Base-by-base conservation (phyloP, 306 rosid species). In the Castanea crenata region DNA sequence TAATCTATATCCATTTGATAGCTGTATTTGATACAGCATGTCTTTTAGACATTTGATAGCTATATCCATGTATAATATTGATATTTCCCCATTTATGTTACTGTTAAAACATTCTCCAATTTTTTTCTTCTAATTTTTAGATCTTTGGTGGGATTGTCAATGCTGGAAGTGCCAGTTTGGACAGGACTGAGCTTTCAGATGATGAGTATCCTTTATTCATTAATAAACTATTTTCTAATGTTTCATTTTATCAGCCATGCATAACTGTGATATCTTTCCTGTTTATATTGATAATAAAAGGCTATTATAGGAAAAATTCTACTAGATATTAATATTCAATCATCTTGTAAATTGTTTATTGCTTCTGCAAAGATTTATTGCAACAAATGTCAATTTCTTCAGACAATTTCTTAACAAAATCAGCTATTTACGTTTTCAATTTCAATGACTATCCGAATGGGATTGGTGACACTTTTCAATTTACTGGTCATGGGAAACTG, bases 401-500 rank as follows among this genome's bases (percentile, higher is more conserved):
- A 49, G 51, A 82, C 68, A 63, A 27, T 71, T 90, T 85, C 98
- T 93, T 95, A 83, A 95, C 99, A 77, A 46, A 76, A 85, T 73
- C 82, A 95, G 99, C 88, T 95, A 93, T 86, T 75, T 91, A 77
- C 87, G n/a, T 95, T 81, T 93, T 93, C 81, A 95, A 95, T 85
- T 95, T 95, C 81, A 95, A 95, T 74, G 99, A 95, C 79, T 95
- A 88, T 75, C 98, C 99, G 5, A 95, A 91, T 82, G 99, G 99
- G 73, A 93, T 95, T 95, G 97, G 99, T 95, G 92, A 90, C 99
- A 63, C 98, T 95, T 74, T 95, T 93, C 94, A 95, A 95, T 89
- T 88, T 93, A 83, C 82, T 95, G 13, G 99, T 95, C 89, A 76
- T 84, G 87, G 97, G 90, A 74, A 85, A 89, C 76, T 95, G 99